phyloP scores from a whole-genome alignment of 169 alveolate genomes.

The Cryptosporidium baileyi region DNA sequence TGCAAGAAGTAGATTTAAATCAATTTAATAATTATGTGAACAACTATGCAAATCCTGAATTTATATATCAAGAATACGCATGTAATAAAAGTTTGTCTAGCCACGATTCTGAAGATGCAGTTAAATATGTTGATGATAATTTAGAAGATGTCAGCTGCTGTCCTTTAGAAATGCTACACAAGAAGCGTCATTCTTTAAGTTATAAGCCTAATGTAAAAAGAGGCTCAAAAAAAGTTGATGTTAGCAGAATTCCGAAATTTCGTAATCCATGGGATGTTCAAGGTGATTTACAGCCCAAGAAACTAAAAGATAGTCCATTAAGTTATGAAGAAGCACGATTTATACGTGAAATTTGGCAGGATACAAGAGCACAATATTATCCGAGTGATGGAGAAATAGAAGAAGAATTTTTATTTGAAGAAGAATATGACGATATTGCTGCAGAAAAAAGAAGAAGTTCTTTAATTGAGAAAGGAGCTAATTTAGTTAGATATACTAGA shows the following conservation, averaged over 20 bases:
- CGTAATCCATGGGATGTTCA: constrained; percentile 36
- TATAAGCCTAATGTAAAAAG: constrained; percentile 10
- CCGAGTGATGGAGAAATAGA: constrained; percentile 69
- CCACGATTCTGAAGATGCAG: neutral
- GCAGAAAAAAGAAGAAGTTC: constrained; percentile 46
- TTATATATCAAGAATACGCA: too few species aligned
- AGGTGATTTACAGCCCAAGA: neutral
- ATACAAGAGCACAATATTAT: constrained; percentile 65
- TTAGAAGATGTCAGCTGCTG: constrained; percentile 38
- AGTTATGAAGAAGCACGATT: constrained; percentile 61
- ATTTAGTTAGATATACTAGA: constrained; percentile 45
- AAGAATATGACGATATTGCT: constrained; percentile 31
- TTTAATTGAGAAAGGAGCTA: constrained; percentile 49
- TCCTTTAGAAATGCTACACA: constrained; percentile 48
- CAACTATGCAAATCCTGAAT: too few species aligned
- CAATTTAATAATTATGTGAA: too few species aligned
- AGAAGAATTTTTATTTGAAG: constrained; percentile 54
- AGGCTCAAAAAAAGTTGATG: neutral
- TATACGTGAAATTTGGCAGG: constrained; percentile 68
- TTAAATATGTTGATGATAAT: neutral
- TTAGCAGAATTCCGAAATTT: constrained; percentile 44
- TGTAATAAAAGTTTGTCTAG: neutral
- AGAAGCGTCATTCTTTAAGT: constrained; percentile 19
- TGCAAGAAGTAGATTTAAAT: too few species aligned
- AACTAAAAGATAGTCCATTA: constrained; percentile 20